These are phyloP conservation scores for Pterula multifida DNA, from an alignment of 1,284 basidiomycete genomes.

Conservation along the genomic window DNA sequence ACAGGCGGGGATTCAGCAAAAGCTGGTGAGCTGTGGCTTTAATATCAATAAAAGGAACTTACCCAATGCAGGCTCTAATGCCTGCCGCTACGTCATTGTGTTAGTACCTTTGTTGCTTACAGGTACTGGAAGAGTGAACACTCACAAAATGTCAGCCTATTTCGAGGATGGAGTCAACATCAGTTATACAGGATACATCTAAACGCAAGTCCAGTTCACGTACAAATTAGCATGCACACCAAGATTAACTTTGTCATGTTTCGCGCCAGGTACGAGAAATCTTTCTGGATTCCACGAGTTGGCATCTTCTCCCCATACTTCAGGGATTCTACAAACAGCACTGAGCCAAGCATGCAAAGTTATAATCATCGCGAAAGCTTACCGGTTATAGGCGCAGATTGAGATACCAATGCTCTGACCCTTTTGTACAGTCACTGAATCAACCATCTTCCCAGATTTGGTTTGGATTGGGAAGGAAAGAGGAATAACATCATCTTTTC, in stretches of 20 bases:
- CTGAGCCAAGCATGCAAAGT: background rate
- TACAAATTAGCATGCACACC: slow-evolving; percentile 12
- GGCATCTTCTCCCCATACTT: slow-evolving; percentile 10
- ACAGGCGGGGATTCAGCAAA: background rate
- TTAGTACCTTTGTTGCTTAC: no score
- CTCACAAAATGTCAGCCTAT: no score
- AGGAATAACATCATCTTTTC: slow-evolving; percentile 13
- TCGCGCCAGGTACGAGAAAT: slow-evolving; percentile 5
- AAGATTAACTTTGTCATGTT: slow-evolving; percentile 5
- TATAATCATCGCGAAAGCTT: background rate
- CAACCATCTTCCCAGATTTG: slow-evolving; percentile 8
- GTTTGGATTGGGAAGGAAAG: slow-evolving; percentile 8
- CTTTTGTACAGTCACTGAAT: slow-evolving; percentile 11
- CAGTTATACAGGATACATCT: background rate
- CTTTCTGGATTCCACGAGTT: slow-evolving; percentile 11
- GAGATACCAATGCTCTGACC: slow-evolving; percentile 10
- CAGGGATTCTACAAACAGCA: background rate
- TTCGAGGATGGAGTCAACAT: no score
- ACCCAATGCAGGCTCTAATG: slow-evolving; percentile 15
- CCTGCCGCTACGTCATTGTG: slow-evolving; percentile 10
- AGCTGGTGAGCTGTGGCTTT: background rate
- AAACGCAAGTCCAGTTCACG: no score
- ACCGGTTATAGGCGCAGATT: slow-evolving; percentile 12
- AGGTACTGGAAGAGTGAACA: no score
- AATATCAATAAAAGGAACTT: slow-evolving; percentile 1